Evolutionary conservation across 108 stramenopile species (phyloP).

Genomic region (Skeletonema menzelii): DNA sequence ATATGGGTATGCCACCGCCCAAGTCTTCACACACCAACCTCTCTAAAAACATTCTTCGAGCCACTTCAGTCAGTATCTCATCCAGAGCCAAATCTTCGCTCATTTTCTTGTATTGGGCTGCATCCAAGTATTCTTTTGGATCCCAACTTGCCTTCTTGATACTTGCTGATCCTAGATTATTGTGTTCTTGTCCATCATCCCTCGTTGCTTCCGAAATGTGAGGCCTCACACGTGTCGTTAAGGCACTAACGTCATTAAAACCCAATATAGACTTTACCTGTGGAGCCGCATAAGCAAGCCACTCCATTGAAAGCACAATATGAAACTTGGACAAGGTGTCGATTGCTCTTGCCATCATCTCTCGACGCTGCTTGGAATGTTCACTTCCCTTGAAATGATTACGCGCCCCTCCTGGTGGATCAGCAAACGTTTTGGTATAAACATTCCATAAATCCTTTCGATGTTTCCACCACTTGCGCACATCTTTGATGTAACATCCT

Average conservation of each 20-base stretch:
- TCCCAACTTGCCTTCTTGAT: conserved; percentile 78
- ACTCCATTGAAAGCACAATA: conserved; percentile 78
- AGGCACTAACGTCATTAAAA: conserved; percentile 56
- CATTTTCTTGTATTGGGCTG: conserved; percentile 65
- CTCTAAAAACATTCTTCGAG: conserved; percentile 78
- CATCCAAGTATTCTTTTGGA: conserved; percentile 63
- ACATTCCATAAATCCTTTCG: conserved; percentile 74
- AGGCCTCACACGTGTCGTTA: conserved; percentile 76
- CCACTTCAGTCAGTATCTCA: conserved; percentile 79
- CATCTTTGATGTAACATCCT: conserved; percentile 67
- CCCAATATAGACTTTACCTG: conserved; percentile 66
- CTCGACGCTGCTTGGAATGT: conserved; percentile 36
- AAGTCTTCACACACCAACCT: conserved; percentile 64
- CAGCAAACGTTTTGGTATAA: conserved; percentile 74
- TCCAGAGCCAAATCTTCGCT: conserved; percentile 81
- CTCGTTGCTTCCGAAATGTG: conserved; percentile 69
- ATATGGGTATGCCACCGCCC: conserved; percentile 3
- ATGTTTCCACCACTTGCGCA: conserved; percentile 69
- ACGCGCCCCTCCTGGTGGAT: conserved; percentile 36
- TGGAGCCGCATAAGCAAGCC: conserved; percentile 69
- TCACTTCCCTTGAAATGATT: conserved; percentile 24
- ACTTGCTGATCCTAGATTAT: conserved; percentile 66
- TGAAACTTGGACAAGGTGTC: conserved; percentile 73
- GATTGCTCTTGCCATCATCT: conserved; percentile 58
- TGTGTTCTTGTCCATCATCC: conserved; percentile 77